Base-by-base conservation (phyloP, 345 rosid species). In the Aquilaria sinensis region DNA sequence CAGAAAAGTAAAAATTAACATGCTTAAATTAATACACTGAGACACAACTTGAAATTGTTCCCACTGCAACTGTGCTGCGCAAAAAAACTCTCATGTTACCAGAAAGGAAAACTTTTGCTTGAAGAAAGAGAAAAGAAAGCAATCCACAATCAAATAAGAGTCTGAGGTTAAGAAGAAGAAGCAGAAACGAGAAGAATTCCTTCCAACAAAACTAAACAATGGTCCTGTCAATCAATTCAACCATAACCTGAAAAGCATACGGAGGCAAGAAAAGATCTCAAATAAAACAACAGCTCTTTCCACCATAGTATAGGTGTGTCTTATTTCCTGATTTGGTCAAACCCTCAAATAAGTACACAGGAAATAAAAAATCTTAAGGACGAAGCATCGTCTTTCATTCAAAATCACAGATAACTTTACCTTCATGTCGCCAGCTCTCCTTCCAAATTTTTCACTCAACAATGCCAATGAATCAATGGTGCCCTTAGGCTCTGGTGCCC, bases 361-460 rank as follows among this genome's bases (percentile, higher is more conserved):
- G 29, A 12, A 46, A 13, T 16, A 16, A 37, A 12, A 63, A 13
- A 58, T 5, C 10, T 6, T 6, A 29, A 54, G 6, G 4, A 14
- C 9, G 15, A 53, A 15, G 43, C 43, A 8, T 37, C 4, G 2
- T 5, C 43, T 37, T 8, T 37, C 43, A 37, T 37, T 37, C 43
- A 37, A 5, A 37, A 16, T 37, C 1, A 48, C 49, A n/a, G 56
- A 13, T 6, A 43, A 15, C 32, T 47, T 56, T 70, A 81, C 96
- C 85, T 87, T 90, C 97, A 90, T 90, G 72, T 87, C 72, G 8
- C 97, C 89, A 58, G 97, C 96, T 81, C 97, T 79, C 67, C 86
- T 83, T 50, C 97, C 96, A 59, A 90, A 90, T 57, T 47, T 82
- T 67, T 75, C 85, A 63, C 96, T 84, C 65, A 90, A 72, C 73